Evolutionary conservation across 2,329 filamentous ascomycete genomes (phyloP).

Genomic region (Coleophoma crateriformis): DNA sequence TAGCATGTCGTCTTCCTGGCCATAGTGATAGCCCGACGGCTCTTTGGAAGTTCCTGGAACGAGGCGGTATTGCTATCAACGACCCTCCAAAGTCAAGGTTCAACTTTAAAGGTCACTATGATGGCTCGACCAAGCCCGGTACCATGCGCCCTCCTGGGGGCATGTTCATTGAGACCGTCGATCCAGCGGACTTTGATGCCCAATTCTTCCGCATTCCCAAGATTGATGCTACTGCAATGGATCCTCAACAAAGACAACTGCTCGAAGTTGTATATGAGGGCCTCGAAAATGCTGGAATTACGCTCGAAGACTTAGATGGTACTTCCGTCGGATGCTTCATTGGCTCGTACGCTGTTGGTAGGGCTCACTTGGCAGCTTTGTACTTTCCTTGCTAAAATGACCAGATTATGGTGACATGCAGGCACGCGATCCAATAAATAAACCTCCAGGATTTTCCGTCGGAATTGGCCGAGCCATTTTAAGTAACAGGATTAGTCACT

Average conservation of each 20-base stretch:
- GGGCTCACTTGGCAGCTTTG: constrained; percentile 64
- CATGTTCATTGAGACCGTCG: constrained; percentile 41
- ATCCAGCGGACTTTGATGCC: constrained; percentile 30
- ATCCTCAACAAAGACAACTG: constrained; percentile 31
- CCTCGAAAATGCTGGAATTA: constrained; percentile 27
- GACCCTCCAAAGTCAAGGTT: constrained; percentile 59
- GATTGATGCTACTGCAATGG: constrained; percentile 29
- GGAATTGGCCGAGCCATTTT: constrained; percentile 25
- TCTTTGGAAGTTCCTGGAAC: constrained; percentile 44
- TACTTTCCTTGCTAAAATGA: constrained; percentile 9
- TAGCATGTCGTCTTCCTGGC: constrained; percentile 31
- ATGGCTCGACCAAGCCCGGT: constrained; percentile 59
- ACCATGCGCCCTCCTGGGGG: constrained; percentile 69
- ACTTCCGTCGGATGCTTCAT: constrained; percentile 6
- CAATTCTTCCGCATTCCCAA: constrained; percentile 33
- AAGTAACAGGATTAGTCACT: constrained; percentile 47
- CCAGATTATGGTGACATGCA: constrained; percentile 11
- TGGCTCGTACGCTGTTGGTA: constrained; percentile 5
- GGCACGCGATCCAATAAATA: constrained; percentile 10
- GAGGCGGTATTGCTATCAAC: constrained; percentile 65
- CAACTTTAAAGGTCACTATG: constrained; percentile 62
- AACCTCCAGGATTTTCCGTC: constrained; percentile 1
- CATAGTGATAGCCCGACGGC: constrained; percentile 23
- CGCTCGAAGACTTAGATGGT: constrained; percentile 8
- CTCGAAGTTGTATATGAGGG: constrained; percentile 62